Conservation (phyloP, 345 rosid species). For the Rhodomyrtus tomentosa region DNA sequence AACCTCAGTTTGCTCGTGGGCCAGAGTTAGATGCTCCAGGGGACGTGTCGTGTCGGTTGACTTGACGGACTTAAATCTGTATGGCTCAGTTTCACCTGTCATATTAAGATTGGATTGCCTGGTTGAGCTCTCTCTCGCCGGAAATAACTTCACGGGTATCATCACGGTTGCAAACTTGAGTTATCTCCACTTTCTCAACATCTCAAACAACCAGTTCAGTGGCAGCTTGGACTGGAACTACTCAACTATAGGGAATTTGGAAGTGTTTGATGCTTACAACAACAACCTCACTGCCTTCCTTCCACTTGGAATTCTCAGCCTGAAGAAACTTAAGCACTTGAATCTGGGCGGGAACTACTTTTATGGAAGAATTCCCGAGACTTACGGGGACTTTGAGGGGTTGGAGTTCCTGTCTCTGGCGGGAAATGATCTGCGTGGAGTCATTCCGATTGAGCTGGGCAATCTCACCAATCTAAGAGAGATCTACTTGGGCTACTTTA, state of each 20-base stretch:
- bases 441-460: slow-evolving; percentile 58
- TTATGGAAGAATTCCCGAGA: slow-evolving; percentile 49
- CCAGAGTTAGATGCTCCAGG: slow-evolving; percentile 29
- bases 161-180: slow-evolving; percentile 18
- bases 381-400: slow-evolving; percentile 40
- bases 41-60: slow-evolving; percentile 43
- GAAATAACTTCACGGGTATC: slow-evolving; percentile 51
- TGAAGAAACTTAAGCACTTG: slow-evolving; percentile 42
- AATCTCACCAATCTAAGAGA: slow-evolving; percentile 52
- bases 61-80: slow-evolving; percentile 38
- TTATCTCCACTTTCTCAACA: slow-evolving; percentile 50
- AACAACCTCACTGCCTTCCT: slow-evolving; percentile 70
- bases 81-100: slow-evolving; percentile 35
- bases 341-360: slow-evolving; percentile 88
- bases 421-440: slow-evolving; percentile 68
- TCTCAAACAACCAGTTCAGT: slow-evolving; percentile 55
- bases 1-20: slow-evolving; percentile 54
- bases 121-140: slow-evolving; percentile 42
- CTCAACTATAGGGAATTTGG: slow-evolving; percentile 31
- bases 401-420: slow-evolving; percentile 62
- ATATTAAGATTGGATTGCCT: slow-evolving; percentile 32
- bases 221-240: slow-evolving; percentile 50
- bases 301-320: slow-evolving; percentile 32
- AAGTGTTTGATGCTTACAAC: slow-evolving; percentile 61
- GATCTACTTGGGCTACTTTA: slow-evolving; percentile 71